A percentile compares a stretch with the other conserved stretches of the same genome.
Evolutionary conservation across 1,284 basidiomycete species (phyloP).

Genomic region (Cutaneotrichosporon dermatis): DNA sequence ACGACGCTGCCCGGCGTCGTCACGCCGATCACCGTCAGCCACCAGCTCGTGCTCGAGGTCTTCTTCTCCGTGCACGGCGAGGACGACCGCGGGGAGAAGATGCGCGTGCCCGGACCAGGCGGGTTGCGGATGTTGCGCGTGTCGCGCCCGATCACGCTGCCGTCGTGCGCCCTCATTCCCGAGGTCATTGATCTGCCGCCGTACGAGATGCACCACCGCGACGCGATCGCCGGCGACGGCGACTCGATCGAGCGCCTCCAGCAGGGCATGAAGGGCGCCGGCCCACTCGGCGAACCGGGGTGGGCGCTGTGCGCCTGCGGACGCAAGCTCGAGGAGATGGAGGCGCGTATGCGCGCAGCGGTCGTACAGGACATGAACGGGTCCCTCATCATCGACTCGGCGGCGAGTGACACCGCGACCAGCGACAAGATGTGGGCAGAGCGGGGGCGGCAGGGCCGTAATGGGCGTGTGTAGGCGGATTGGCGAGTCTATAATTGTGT

Average conservation of each 20-base stretch:
- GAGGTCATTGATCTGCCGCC: conserved; percentile 14
- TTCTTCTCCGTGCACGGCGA: conserved; percentile 44
- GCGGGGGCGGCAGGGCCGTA: conserved; percentile 1
- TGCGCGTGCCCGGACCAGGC: conserved; percentile 30
- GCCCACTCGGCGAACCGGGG: conserved; percentile 2
- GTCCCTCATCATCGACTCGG: background rate
- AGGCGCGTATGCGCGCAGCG: conserved; percentile 21
- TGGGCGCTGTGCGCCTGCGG: conserved; percentile 34
- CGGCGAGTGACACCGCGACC: background rate
- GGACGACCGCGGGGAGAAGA: conserved; percentile 22
- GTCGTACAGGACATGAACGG: background rate
- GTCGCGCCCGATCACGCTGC: conserved; percentile 35
- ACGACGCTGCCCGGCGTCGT: conserved; percentile 32
- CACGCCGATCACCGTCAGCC: conserved; percentile 44
- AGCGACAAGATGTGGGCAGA: conserved; percentile 6
- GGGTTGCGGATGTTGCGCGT: conserved; percentile 41
- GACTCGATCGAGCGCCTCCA: conserved; percentile 1
- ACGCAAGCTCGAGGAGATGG: conserved; percentile 29
- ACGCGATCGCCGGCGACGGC: background rate
- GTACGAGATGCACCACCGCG: conserved; percentile 10
- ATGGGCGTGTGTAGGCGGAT: background rate
- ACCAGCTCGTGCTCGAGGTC: conserved; percentile 41
- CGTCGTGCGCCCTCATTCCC: conserved; percentile 27
- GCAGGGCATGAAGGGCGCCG: background rate
- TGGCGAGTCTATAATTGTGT: background rate